Evolutionary conservation across 495 filamentous ascomycete genomes (phyloP).

Genomic region (Xylaria longipes): DNA sequence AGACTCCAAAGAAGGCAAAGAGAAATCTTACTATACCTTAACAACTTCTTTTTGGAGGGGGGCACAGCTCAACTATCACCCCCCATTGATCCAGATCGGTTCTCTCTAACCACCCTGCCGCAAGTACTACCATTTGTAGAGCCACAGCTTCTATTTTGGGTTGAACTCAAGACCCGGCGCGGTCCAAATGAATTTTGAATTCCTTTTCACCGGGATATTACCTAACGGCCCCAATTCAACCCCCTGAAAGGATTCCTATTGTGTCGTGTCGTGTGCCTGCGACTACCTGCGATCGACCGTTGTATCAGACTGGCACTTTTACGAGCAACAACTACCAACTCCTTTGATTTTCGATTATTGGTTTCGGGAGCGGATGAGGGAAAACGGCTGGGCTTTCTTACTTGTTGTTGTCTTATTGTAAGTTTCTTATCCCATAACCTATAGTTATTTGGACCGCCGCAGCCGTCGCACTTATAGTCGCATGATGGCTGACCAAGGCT

Average conservation of each 20-base stretch:
- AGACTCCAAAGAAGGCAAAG: conserved; percentile 19
- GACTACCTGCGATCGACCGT: not conserved
- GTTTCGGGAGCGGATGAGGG: not conserved
- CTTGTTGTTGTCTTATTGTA: conserved; percentile 9
- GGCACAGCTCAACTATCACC: not conserved
- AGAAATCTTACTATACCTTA: conserved; percentile 20
- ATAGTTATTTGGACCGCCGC: not conserved
- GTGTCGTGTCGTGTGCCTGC: conserved; percentile 4
- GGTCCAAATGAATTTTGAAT: conserved; percentile 11
- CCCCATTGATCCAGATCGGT: not conserved
- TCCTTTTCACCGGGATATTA: not conserved
- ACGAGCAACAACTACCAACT: not conserved
- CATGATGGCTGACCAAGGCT: conserved; percentile 17
- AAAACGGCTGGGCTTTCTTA: not conserved
- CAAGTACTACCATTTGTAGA: conserved; percentile 11
- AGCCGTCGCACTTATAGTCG: conserved; percentile 2
- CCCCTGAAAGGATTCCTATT: conserved; percentile 10
- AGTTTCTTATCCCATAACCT: conserved; percentile 14
- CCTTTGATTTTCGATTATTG: not conserved
- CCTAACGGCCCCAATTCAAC: conserved; percentile 1
- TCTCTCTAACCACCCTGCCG: not conserved
- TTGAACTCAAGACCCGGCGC: conserved; percentile 9
- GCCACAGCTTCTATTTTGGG: not conserved
- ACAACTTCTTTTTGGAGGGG: conserved; percentile 8
- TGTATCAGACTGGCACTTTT: not conserved